These are phyloP conservation scores for Pyrrhoderma lamaoense DNA, from an alignment of 1,284 basidiomycete species.

Conservation along the genomic window DNA sequence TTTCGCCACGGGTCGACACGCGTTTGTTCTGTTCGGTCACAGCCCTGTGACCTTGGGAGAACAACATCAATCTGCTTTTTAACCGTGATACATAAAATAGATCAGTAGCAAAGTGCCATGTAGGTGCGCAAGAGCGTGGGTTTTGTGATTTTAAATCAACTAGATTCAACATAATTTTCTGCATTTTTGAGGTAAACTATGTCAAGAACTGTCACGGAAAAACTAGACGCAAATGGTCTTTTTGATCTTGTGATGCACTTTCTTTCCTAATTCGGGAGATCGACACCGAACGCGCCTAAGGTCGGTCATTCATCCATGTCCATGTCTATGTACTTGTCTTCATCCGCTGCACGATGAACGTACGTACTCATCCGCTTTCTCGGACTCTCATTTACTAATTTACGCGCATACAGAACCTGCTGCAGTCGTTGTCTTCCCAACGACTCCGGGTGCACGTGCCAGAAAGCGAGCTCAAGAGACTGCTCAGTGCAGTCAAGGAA, in stretches of 20 bases:
- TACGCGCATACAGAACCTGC: constrained; percentile 52
- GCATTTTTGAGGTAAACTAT: too few relatives aligned
- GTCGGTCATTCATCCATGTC: background rate
- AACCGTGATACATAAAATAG: too few relatives aligned
- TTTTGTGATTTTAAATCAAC: too few relatives aligned
- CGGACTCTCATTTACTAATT: constrained; percentile 24
- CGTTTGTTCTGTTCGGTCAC: constrained; percentile 7
- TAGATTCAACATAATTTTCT: too few relatives aligned
- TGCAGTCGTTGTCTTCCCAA: constrained; percentile 66
- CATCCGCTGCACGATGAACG: constrained; percentile 31
- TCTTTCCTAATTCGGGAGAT: background rate
- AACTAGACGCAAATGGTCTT: too few relatives aligned
- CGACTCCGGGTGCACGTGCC: constrained; percentile 45
- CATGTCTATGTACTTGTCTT: constrained; percentile 11
- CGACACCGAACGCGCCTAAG: background rate
- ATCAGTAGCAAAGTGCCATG: too few relatives aligned
- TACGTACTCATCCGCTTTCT: constrained; percentile 26
- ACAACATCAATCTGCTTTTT: too few relatives aligned
- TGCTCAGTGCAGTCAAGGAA: constrained; percentile 69
- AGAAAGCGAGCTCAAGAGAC: constrained; percentile 59
- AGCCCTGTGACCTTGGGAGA: background rate
- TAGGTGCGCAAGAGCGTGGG: too few relatives aligned
- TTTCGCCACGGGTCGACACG: constrained; percentile 1
- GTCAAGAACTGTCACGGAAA: too few relatives aligned
- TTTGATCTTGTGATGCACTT: background rate